Base-by-base conservation (phyloP, 169 alveolate genomes). In the Theileria sp. region DNA sequence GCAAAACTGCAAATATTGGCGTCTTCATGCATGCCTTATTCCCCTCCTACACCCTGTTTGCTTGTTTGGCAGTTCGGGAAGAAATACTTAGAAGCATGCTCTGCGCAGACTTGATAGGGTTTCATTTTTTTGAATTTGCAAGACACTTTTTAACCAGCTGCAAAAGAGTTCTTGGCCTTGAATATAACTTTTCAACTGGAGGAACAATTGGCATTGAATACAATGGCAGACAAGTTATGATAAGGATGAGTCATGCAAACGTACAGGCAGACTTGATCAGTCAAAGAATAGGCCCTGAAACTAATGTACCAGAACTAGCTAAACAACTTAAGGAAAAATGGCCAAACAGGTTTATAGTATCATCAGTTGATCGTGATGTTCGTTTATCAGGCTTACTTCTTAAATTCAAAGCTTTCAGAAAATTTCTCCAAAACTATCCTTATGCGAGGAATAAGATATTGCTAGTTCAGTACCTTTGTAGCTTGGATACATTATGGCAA, bases 101-200 rank as follows among this genome's bases (percentile, higher is more conserved):
- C 44, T 88, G 95, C 76, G 96, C 98, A 75, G 97, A 96, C 86
- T 73, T 96, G 75, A 92, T 97, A 15, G 99, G 98, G 0, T 97
- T 96, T 83, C 99, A 97, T 80, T 86, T 92, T 44, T 97, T 94
- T 83, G 98, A 96, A 76, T 96, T 95, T 80, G 96, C 98, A 17
- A 81, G 95, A 50, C 96, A 94, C 69, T 94, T 94, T 86, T 62
- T 92, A 38, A 81, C 94, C 51, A 80, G 95, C 69, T 93, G 98
- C 78, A 95, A 89, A 75, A 93, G 95, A 67, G 78, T 97, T 32
- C 91, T 97, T 19, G 97, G 97, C 7, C 71, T 96, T 15, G 93
- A 95, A 69, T 93, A 90, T 86, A 93, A 87, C 62, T 93, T 91
- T 61, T 87, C 94, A 56, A 90, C 86, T 60, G 96, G 96, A 3